Evolutionary conservation across 352 stramenopile genomes (phyloP), one percentile per base, ranked within the genome.

Genomic region (Pythium phragmitis): DNA sequence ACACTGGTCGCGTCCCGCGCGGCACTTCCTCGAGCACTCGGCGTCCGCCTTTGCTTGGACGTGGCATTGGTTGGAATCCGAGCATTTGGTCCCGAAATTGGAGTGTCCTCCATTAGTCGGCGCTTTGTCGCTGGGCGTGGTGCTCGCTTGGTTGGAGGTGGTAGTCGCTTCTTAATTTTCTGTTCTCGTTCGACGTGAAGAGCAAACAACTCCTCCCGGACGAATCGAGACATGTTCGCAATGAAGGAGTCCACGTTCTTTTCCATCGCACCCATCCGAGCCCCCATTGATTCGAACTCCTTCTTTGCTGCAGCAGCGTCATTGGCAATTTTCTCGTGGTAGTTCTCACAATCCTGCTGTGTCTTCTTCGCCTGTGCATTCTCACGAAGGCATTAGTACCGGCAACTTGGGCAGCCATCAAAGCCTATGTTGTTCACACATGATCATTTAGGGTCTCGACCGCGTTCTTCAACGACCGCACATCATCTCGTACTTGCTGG

Each of bases 181-280:
- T 53, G 16, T 49, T 60, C 49, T 36, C 28, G 45, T 12, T 69
- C 60, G 21, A 63, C n/a, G 4, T 63, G 33, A 2, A 70, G 28
- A 13, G 57, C 51, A 34, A 71, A 60, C 8, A 70, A 58, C 33
- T 68, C 56, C 55, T 67, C 42, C 7, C 66, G 58, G 13, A 76
- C 63, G 19, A 79, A 72, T 19, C 45, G 47, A 13, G 53, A 67
- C 49, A 79, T 70, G 36, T 69, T 67, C 14, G 50, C 19, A 16
- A 68, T 60, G 30, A 79, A 69, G 9, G 54, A 46, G 7, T 70
- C 41, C n/a, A 79, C 60, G 14, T 66, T 69, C 11, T 48, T 63
- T 36, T 79, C 72, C 57, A 79, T 68, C 39, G 51, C 39, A 6
- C 42, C 50, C 41, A 79, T 65, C 19, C 60, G 62, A 14, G 43